These are phyloP conservation scores for Sonneratia caseolaris DNA, from an alignment of 345 rosid species.

Conservation along the genomic window DNA sequence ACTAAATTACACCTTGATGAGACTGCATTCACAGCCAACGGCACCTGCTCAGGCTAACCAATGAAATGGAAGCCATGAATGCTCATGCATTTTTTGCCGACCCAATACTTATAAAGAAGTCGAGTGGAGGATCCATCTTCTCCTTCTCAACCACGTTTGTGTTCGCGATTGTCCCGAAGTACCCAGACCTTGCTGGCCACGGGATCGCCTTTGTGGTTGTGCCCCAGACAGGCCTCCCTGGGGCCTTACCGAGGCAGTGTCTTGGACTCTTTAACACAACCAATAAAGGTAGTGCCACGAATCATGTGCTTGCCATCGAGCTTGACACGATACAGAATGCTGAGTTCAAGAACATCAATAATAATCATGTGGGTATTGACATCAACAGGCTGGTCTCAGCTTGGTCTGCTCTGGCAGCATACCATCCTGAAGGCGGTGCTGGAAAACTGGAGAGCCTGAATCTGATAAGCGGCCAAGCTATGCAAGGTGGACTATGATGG, in stretches of 20 bases:
- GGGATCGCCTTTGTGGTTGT: too few relatives aligned
- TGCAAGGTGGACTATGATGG: slow-evolving; percentile 48
- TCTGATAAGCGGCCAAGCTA: slow-evolving; percentile 17
- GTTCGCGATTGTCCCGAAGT: too few relatives aligned
- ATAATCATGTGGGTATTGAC: slow-evolving; percentile 53
- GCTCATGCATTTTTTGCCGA: slow-evolving; percentile 44
- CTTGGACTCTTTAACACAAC: not conserved
- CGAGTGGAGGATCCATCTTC: slow-evolving; percentile 16
- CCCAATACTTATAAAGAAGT: slow-evolving; percentile 28
- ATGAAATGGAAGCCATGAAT: slow-evolving; percentile 14
- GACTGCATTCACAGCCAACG: slow-evolving; percentile 24
- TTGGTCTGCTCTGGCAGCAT: slow-evolving; percentile 25
- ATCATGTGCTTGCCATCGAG: slow-evolving; percentile 46
- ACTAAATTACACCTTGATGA: slow-evolving; percentile 30
- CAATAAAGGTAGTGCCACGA: slow-evolving; percentile 30
- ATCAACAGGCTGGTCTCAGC: slow-evolving; percentile 33
- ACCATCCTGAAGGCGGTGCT: slow-evolving; percentile 13
- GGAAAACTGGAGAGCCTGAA: slow-evolving; percentile 4
- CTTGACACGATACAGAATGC: slow-evolving; percentile 30
- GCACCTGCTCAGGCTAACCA: slow-evolving; percentile 41
- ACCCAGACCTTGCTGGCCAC: too few relatives aligned
- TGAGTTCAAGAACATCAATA: slow-evolving; percentile 29
- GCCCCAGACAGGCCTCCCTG: too few relatives aligned
- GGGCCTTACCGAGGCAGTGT: too few relatives aligned
- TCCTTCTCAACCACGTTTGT: slow-evolving; percentile 25